These are phyloP conservation scores for Quercus cerris DNA, from an alignment of 306 rosid genomes.

Conservation along the genomic window DNA sequence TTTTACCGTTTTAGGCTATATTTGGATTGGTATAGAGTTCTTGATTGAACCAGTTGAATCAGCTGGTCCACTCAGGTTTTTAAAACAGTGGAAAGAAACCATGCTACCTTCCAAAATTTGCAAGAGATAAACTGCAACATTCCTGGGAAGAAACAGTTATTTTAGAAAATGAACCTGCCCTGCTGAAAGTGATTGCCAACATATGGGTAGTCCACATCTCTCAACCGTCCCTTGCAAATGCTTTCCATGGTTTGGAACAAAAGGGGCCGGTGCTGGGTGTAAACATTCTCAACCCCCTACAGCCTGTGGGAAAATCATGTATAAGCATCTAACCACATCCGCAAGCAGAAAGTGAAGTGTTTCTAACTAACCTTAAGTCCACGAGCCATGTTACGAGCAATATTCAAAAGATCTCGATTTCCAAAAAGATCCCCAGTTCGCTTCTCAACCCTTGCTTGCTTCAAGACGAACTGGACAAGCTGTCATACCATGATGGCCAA, in stretches of 20 bases:
- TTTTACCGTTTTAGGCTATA: too few relatives aligned
- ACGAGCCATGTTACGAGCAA: constrained; percentile 98
- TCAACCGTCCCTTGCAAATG: constrained; percentile 83
- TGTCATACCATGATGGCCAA: constrained; percentile 40
- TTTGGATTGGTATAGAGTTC: neutral
- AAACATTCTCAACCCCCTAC: constrained; percentile 90
- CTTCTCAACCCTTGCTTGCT: constrained; percentile 73
- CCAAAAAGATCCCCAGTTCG: constrained; percentile 86
- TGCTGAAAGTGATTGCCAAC: constrained; percentile 91
- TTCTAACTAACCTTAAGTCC: constrained; percentile 72
- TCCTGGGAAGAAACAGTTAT: neutral
- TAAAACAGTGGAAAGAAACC: constrained; percentile 8
- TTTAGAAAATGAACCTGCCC: constrained; percentile 68
- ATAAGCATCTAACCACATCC: constrained; percentile 18
- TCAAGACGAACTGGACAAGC: constrained; percentile 94
- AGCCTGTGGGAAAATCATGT: constrained; percentile 21
- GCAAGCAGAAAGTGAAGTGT: constrained; percentile 19
- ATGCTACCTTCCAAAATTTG: neutral
- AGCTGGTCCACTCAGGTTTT: too few relatives aligned
- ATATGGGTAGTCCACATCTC: constrained; percentile 87
- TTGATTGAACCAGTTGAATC: too few relatives aligned
- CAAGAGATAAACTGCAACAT: constrained; percentile 2
- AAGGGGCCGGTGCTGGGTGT: constrained; percentile 93
- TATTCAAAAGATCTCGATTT: constrained; percentile 84
- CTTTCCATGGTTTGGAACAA: constrained; percentile 88